phyloP scores from a whole-genome alignment of 257 asterid species.

The Nicotiana benthamiana region DNA sequence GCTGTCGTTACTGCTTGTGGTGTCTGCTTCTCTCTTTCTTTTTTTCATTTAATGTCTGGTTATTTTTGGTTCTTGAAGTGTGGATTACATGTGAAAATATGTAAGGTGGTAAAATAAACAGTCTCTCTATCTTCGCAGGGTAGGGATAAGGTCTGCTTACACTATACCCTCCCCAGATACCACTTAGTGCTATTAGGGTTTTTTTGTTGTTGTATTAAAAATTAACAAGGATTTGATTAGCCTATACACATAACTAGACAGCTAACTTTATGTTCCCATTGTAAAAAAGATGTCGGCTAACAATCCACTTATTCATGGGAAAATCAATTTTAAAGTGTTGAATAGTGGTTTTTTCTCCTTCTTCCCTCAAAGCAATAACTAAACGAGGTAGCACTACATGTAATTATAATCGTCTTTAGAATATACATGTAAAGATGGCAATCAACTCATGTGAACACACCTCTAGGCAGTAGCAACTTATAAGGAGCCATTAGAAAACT shows the following conservation, averaged over 20 bases:
- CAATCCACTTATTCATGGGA: too few species aligned
- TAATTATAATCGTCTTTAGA: neutral
- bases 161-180: too few species aligned
- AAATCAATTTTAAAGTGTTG: too few species aligned
- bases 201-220: too few species aligned
- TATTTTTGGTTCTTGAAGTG: neutral
- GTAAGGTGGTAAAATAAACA: neutral
- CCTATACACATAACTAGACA: neutral
- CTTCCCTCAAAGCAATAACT: slow-evolving; percentile 1
- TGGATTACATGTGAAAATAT: neutral
- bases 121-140: too few species aligned
- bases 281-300: too few species aligned
- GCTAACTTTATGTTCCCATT: neutral
- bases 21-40: too few species aligned
- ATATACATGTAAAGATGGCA: neutral
- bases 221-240: neutral
- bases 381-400: neutral
- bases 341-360: too few species aligned
- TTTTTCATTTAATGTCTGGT: neutral
- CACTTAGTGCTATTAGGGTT: too few species aligned
- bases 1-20: too few species aligned
- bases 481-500: neutral
- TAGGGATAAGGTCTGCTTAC: too few species aligned
- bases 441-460: neutral
- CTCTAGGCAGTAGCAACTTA: neutral